Base-by-base conservation (phyloP, 2,329 filamentous ascomycete species). In the Trichoderma simmonsii region DNA sequence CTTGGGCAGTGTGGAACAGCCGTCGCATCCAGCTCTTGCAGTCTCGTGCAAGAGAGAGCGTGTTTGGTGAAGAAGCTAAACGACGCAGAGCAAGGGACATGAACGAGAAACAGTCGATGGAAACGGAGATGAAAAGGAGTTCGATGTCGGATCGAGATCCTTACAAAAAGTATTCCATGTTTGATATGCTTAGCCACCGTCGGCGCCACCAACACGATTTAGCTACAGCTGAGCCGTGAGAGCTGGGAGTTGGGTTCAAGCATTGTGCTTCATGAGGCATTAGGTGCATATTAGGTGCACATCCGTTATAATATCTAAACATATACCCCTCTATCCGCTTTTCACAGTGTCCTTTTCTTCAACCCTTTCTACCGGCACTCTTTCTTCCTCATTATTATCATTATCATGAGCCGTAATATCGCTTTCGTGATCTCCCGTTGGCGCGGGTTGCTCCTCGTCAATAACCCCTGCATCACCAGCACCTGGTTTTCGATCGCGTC, bases 401-500 rank as follows among this genome's bases (percentile, higher is more conserved):
- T 66, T 24, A 21, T 61, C 66, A 36, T 61, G 66, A 51, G 66
- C 56, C 56, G 66, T 69, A 3, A 36, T 12, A 34, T 69, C 66
- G 8, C 66, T 69, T 60, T 69, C 66, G 12, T 61, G 32, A 14
- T 60, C 66, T 7, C 24, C 66, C 11, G n/a, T 7, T 15, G 66
- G n/a, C 14, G 14, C 26, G 1, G 54, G 1, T 1, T 32, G 34
- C 6, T 24, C 65, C n/a, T 24, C 54, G 1, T n/a, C 9, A 15
- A 24, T 5, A 18, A 36, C 8, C 9, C 28, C 65, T 26, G 18
- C 28, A 34, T 51, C 21, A 8, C 79, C 78, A 5, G 69, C 65
- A 3, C 65, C 72, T 5, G 71, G 72, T 74, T 81, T 81, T 15
- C 59, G 48, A 3, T 75, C 76, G 30, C 74, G 70, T 6, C 76